A percentile compares a stretch with the other conserved stretches of the same genome.
These are phyloP conservation scores for Tuber magnatum DNA, from an alignment of 495 filamentous ascomycete species.

Conservation along the genomic window DNA sequence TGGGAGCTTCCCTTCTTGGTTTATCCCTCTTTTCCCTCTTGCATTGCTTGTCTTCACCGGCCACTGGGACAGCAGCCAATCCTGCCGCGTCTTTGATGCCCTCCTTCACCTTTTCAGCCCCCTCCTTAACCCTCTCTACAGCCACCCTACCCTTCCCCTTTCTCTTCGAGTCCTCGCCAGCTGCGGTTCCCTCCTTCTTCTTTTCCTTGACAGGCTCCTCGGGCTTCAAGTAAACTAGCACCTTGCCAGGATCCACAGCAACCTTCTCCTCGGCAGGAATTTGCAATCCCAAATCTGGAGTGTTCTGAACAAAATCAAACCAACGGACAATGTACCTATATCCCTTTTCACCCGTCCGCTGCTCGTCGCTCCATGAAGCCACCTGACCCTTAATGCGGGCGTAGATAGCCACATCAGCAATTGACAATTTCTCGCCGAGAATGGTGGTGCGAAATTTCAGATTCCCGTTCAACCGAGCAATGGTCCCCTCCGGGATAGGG, in stretches of 20 bases:
- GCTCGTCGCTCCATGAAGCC: constrained; percentile 71
- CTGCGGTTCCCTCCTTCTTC: constrained; percentile 56
- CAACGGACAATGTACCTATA: constrained; percentile 86
- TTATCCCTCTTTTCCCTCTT: constrained; percentile 83
- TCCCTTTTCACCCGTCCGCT: constrained; percentile 84
- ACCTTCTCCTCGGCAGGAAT: constrained; percentile 72
- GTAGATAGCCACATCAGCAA: constrained; percentile 84
- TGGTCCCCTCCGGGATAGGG: constrained; percentile 57
- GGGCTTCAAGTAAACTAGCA: constrained; percentile 68
- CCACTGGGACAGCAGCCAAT: constrained; percentile 46
- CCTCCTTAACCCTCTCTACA: constrained; percentile 46
- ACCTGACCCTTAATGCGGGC: constrained; percentile 70
- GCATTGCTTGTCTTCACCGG: constrained; percentile 46
- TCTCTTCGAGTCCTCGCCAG: constrained; percentile 46
- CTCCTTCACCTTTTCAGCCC: constrained; percentile 45
- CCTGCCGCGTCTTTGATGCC: constrained; percentile 46
- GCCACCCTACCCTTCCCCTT: constrained; percentile 45
- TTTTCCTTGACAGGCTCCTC: constrained; percentile 76
- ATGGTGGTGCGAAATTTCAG: constrained; percentile 82
- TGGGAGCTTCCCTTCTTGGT: constrained; percentile 53
- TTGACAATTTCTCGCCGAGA: constrained; percentile 80
- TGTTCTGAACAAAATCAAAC: constrained; percentile 91
- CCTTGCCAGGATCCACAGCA: constrained; percentile 66
- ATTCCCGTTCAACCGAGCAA: constrained; percentile 73
- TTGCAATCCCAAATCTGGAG: constrained; percentile 64